phyloP scores from a whole-genome alignment of 1,139 yeast genomes.

The Yamadazyma atlantica region DNA sequence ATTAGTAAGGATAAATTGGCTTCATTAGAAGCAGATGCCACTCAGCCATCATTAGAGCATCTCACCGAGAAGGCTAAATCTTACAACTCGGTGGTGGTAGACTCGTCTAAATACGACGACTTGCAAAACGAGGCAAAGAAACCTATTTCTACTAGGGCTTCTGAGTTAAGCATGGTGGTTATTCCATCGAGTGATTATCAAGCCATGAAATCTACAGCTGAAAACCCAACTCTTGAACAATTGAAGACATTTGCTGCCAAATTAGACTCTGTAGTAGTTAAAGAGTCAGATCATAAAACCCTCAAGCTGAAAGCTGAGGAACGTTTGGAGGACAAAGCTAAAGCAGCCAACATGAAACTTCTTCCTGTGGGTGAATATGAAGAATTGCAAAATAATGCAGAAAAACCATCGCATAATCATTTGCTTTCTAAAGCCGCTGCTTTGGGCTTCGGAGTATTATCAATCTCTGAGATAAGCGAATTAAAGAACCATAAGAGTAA shows the following conservation, averaged over 20 bases:
- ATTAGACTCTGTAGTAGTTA: conserved; percentile 5
- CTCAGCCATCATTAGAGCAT: conserved; percentile 15
- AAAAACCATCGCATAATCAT: conserved; percentile 19
- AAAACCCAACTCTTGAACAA: conserved; percentile 18
- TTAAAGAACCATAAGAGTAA: conserved; percentile 13
- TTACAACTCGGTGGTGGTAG: conserved; percentile 19
- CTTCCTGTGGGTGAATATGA: conserved; percentile 17
- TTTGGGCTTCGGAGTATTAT: conserved; percentile 15
- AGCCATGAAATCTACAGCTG: background rate
- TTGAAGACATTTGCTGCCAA: conserved; percentile 15
- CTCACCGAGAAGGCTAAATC: conserved; percentile 21
- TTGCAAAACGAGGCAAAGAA: conserved; percentile 7
- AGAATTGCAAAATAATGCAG: conserved; percentile 15
- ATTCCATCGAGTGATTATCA: conserved; percentile 5
- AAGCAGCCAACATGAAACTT: conserved; percentile 13
- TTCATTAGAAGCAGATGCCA: conserved; percentile 9
- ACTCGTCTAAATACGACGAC: conserved; percentile 12
- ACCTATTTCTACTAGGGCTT: conserved; percentile 10
- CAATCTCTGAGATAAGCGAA: conserved; percentile 10
- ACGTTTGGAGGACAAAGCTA: conserved; percentile 17
- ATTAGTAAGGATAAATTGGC: conserved; percentile 15
- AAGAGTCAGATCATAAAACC: conserved; percentile 10
- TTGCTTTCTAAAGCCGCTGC: conserved; percentile 20
- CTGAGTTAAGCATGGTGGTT: conserved; percentile 9
- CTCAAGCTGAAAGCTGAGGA: conserved; percentile 15